Conservation (phyloP, 1,284 basidiomycete genomes). For the Porogramme epimiltina region DNA sequence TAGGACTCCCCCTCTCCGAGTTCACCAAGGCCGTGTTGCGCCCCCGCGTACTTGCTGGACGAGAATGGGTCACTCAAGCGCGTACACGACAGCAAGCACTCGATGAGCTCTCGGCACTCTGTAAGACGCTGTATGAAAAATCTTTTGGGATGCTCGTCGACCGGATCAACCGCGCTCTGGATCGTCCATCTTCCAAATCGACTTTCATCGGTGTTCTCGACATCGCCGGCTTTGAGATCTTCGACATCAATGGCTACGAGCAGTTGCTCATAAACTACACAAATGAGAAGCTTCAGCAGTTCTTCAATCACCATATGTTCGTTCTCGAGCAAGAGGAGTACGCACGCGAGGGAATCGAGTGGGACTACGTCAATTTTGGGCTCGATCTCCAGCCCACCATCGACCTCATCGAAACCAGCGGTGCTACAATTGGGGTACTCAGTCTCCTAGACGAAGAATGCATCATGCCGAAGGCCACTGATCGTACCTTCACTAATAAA, state of each 20-base stretch:
- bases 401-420: conserved; percentile 90
- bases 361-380: conserved; percentile 99
- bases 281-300: conserved; percentile 96
- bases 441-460: conserved; percentile 97
- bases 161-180: conserved; percentile 92
- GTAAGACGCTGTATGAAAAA: conserved; percentile 98
- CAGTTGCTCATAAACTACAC: conserved; percentile 99
- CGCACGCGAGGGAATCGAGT: conserved; percentile 94
- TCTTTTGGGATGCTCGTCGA: conserved; percentile 94
- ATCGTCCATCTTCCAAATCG: conserved; percentile 89
- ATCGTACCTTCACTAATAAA: conserved; percentile 95
- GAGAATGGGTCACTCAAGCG: conserved; percentile 96
- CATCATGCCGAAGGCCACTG: conserved; percentile 98
- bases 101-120: conserved; percentile 91
- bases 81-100: conserved; percentile 90
- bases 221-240: conserved; percentile 99
- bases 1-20: conserved; percentile 90
- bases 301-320: conserved; percentile 99
- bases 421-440: conserved; percentile 83
- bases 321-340: conserved; percentile 99
- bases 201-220: conserved; percentile 99
- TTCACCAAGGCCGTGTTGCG: conserved; percentile 88
- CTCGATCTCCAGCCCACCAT: conserved; percentile 98
- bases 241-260: conserved; percentile 90
- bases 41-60: conserved; percentile 90